A percentile compares a stretch with the other conserved stretches of the same genome.
These are phyloP conservation scores for Geranomyces michiganensis DNA, from an alignment of 192 early-diverging fungal genomes.

Conservation along the genomic window DNA sequence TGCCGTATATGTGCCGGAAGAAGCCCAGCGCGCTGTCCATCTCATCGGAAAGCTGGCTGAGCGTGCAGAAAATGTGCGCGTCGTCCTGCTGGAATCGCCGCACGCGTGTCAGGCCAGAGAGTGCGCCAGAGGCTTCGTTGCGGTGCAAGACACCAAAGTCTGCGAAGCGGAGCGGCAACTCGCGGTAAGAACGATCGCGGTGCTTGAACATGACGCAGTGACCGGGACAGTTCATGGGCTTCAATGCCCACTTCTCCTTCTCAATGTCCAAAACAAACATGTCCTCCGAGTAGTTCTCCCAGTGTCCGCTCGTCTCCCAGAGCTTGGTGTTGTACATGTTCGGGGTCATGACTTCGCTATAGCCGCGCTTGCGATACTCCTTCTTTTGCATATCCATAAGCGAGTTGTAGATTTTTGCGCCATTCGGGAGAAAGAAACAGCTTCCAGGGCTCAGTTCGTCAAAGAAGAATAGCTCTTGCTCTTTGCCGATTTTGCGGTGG, in stretches of 20 bases:
- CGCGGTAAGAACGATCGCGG: slow-evolving; percentile 93
- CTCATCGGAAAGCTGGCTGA: slow-evolving; percentile 76
- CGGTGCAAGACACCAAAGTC: slow-evolving; percentile 99
- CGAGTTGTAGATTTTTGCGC: slow-evolving; percentile 93
- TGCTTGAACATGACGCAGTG: slow-evolving; percentile 96
- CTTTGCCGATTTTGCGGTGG: slow-evolving; percentile 91
- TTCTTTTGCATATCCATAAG: slow-evolving; percentile 88
- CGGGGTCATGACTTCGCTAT: slow-evolving; percentile 94
- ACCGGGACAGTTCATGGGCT: slow-evolving; percentile 99
- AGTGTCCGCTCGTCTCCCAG: slow-evolving; percentile 96
- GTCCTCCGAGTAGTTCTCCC: slow-evolving; percentile 92
- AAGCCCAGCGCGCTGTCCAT: slow-evolving; percentile 87
- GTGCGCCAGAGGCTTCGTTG: slow-evolving; percentile 83
- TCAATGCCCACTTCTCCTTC: slow-evolving; percentile 96
- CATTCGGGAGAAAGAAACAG: slow-evolving; percentile 94
- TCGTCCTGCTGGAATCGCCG: slow-evolving; percentile 99
- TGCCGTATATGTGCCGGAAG: slow-evolving; percentile 83
- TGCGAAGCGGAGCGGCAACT: slow-evolving; percentile 91
- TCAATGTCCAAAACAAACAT: slow-evolving; percentile 96
- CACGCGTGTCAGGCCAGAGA: slow-evolving; percentile 93
- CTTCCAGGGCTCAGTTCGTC: slow-evolving; percentile 92
- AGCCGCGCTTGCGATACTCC: slow-evolving; percentile 92
- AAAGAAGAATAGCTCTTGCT: slow-evolving; percentile 99
- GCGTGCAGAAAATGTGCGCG: slow-evolving; percentile 96
- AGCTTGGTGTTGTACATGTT: slow-evolving; percentile 99